phyloP scores from a whole-genome alignment of 2,329 filamentous ascomycete species.

The Pseudocercospora cruenta region DNA sequence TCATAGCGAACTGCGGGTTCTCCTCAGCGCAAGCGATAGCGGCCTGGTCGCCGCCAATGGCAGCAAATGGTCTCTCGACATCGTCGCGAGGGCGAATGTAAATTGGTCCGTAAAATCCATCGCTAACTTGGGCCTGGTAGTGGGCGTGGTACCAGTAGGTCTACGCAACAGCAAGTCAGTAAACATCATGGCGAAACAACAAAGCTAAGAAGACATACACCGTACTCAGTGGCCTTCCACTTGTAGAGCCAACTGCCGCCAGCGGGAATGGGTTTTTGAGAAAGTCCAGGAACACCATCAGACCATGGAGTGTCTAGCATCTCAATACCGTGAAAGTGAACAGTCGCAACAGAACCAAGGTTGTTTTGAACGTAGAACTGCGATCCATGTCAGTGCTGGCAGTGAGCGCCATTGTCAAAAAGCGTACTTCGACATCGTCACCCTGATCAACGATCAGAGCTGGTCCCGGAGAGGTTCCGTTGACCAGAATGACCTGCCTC shows the following conservation, averaged over 20 bases:
- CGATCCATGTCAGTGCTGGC: not conserved
- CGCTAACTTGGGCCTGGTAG: constrained; percentile 20
- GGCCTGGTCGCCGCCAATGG: constrained; percentile 10
- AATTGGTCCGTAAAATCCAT: constrained; percentile 26
- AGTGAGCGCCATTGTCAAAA: not conserved
- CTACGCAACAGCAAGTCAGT: not conserved
- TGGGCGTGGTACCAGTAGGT: constrained; percentile 24
- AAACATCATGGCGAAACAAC: no score
- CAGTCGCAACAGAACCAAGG: constrained; percentile 18
- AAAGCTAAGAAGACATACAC: constrained; percentile 2
- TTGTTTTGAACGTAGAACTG: constrained; percentile 24
- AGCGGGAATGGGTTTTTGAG: constrained; percentile 28
- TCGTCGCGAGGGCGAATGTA: constrained; percentile 15
- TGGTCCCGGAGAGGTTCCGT: constrained; percentile 24
- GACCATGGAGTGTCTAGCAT: constrained; percentile 28
- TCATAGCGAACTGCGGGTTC: constrained; percentile 21
- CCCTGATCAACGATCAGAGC: constrained; percentile 23
- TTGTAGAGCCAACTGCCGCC: constrained; percentile 22
- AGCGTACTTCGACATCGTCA: constrained; percentile 25
- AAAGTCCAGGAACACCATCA: constrained; percentile 30
- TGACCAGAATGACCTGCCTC: constrained; percentile 24
- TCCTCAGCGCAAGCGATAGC: constrained; percentile 20
- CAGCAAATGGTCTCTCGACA: constrained; percentile 6
- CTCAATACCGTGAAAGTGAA: constrained; percentile 30
- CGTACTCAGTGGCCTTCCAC: constrained; percentile 22